phyloP scores from a whole-genome alignment of 2,329 filamentous ascomycete species.

The Gremmenia infestans region DNA sequence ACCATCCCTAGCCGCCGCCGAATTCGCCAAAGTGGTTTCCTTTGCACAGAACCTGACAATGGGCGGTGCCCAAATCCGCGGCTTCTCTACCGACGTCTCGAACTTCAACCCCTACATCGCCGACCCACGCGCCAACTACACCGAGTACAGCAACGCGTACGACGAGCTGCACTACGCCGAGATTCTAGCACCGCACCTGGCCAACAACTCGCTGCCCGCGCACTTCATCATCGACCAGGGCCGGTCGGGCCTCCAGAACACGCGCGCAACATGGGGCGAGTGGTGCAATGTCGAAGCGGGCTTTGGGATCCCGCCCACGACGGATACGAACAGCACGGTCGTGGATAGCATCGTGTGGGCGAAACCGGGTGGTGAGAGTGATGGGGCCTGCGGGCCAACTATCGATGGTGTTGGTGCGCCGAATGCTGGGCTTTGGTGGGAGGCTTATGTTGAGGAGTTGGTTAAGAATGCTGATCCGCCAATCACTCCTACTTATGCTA shows the following conservation, averaged over 20 bases:
- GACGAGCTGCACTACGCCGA: slow-evolving; percentile 39
- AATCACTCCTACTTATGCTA: slow-evolving; percentile 9
- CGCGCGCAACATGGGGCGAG: slow-evolving; percentile 37
- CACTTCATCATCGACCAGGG: slow-evolving; percentile 44
- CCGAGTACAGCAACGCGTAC: slow-evolving; percentile 36
- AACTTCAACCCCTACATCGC: slow-evolving; percentile 41
- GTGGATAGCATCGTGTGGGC: slow-evolving; percentile 42
- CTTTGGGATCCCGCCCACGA: slow-evolving; percentile 36
- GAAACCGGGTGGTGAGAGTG: slow-evolving; percentile 42
- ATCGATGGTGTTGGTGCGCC: slow-evolving; percentile 31
- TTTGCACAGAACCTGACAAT: slow-evolving; percentile 27
- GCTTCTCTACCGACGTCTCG: slow-evolving; percentile 42
- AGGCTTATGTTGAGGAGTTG: slow-evolving; percentile 38
- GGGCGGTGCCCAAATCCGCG: slow-evolving; percentile 28
- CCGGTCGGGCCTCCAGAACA: slow-evolving; percentile 35
- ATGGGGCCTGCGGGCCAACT: slow-evolving; percentile 36
- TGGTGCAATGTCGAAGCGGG: slow-evolving; percentile 43
- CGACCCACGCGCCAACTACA: slow-evolving; percentile 36
- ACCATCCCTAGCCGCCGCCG: slow-evolving; percentile 32
- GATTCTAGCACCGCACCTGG: slow-evolving; percentile 36
- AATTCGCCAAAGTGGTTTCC: slow-evolving; percentile 37
- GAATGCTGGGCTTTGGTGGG: slow-evolving; percentile 38
- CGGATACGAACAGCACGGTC: slow-evolving; percentile 31
- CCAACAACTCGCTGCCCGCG: slow-evolving; percentile 36
- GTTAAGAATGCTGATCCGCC: slow-evolving; percentile 36